Percentiles rank a stretch among this genome's conserved stretches.
Conservation (phyloP, 192 early-diverging fungal species). For the Thoreauomyces humboldtii region DNA sequence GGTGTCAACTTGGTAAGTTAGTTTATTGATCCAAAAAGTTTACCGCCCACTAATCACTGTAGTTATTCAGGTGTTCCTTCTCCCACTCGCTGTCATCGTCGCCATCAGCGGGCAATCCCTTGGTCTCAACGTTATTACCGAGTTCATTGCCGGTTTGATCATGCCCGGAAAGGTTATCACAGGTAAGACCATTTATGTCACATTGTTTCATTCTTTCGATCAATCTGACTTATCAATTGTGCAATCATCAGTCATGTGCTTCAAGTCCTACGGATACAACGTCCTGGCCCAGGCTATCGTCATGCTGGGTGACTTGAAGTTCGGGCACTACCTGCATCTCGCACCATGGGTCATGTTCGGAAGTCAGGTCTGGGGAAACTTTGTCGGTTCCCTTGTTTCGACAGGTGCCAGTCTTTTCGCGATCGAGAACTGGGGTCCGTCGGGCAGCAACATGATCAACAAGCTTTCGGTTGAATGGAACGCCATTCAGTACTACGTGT, state of each 20-base stretch:
- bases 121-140: constrained; percentile 74
- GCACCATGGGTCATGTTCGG: constrained; percentile 60
- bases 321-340: constrained; percentile 79
- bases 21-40: too few species aligned
- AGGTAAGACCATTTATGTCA: too few species aligned
- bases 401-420: constrained; percentile 12
- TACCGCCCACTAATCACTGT: too few species aligned
- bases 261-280: constrained; percentile 83
- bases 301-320: constrained; percentile 69
- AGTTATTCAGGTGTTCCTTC: too few species aligned
- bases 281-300: constrained; percentile 71
- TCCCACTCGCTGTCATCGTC: too few species aligned
- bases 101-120: too few species aligned
- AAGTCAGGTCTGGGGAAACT: constrained; percentile 55
- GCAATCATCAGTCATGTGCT: constrained; percentile 77
- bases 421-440: constrained; percentile 17
- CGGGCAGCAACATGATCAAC: not conserved
- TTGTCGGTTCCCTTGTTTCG: constrained; percentile 55
- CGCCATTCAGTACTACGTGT: constrained; percentile 38
- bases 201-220: constrained; percentile 2
- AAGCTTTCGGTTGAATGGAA: constrained; percentile 30
- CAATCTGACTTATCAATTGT: constrained; percentile 55
- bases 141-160: constrained; percentile 79
- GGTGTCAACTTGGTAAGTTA: not conserved
- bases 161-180: not conserved